These are phyloP conservation scores for Vanderwaltozyma tropicalis DNA, from an alignment of 805 yeast genomes.

Conservation along the genomic window DNA sequence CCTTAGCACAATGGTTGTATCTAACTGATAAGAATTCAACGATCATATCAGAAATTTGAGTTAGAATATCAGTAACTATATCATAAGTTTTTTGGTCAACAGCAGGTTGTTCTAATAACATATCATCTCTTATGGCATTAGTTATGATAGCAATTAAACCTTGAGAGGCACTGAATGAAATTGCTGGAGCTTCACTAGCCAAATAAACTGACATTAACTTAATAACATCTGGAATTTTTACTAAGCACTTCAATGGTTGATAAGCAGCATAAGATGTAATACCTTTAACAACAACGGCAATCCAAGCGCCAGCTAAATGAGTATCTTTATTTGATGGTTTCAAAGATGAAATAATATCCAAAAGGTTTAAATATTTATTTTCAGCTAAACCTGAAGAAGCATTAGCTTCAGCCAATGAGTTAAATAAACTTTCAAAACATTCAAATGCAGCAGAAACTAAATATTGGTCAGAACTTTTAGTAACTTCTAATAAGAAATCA, in stretches of 20 bases:
- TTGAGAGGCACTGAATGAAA: slow-evolving; percentile 71
- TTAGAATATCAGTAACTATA: slow-evolving; percentile 42
- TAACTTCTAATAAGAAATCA: slow-evolving; percentile 61
- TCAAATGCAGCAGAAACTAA: slow-evolving; percentile 72
- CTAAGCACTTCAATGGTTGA: slow-evolving; percentile 42
- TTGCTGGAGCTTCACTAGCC: slow-evolving; percentile 50
- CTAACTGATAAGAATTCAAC: slow-evolving; percentile 58
- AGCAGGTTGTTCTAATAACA: slow-evolving; percentile 49
- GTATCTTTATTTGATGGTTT: slow-evolving; percentile 76
- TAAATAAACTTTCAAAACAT: slow-evolving; percentile 42
- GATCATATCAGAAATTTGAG: slow-evolving; percentile 42
- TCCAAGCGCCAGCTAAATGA: slow-evolving; percentile 88
- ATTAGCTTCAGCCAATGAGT: slow-evolving; percentile 16
- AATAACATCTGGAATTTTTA: slow-evolving; percentile 47
- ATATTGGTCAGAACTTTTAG: slow-evolving; percentile 76
- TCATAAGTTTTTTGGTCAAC: slow-evolving; percentile 45
- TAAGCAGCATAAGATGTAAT: slow-evolving; percentile 43
- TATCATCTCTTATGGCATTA: slow-evolving; percentile 52
- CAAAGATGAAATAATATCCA: slow-evolving; percentile 64
- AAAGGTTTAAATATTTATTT: slow-evolving; percentile 51
- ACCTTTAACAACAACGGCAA: slow-evolving; percentile 87
- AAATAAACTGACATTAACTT: slow-evolving; percentile 53
- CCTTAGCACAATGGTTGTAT: slow-evolving; percentile 66
- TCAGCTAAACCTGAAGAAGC: slow-evolving; percentile 48
- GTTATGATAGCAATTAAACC: slow-evolving; percentile 72